A percentile compares a stretch with the other conserved stretches of the same genome.
Conservation (phyloP, 345 rosid genomes). For the Noccaea bulbosa region DNA sequence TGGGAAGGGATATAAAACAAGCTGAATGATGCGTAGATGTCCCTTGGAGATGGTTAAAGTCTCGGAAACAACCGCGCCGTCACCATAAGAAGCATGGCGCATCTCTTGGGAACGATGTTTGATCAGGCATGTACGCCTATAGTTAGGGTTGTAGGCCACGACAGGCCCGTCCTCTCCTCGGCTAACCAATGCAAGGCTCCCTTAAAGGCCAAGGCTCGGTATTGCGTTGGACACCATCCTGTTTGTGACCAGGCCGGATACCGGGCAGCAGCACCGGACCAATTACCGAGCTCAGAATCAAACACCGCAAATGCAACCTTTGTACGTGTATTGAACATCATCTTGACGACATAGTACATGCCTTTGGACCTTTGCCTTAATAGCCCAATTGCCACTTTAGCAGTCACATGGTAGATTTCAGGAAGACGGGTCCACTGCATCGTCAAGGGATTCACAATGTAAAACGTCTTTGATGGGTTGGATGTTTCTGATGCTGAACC, state of each 20-base stretch:
- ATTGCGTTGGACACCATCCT: neutral
- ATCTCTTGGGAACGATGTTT: slow-evolving; percentile 5
- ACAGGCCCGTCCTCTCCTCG: slow-evolving; percentile 9
- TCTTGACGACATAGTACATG: neutral
- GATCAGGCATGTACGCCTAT: neutral
- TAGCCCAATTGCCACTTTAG: neutral
- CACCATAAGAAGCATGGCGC: slow-evolving; percentile 1
- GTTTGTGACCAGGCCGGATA: slow-evolving; percentile 10
- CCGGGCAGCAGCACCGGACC: neutral
- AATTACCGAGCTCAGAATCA: neutral
- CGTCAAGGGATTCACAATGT: slow-evolving; percentile 24
- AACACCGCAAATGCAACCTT: too few relatives aligned
- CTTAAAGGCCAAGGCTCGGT: neutral
- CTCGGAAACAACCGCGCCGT: neutral
- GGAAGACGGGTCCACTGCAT: slow-evolving; percentile 20
- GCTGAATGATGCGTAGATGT: slow-evolving; percentile 17
- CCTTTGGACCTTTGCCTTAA: neutral
- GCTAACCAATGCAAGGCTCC: slow-evolving; percentile 20
- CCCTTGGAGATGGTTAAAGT: slow-evolving; percentile 13
- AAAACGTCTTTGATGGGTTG: neutral
- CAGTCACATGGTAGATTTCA: rapidly evolving
- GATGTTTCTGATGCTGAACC: too few relatives aligned
- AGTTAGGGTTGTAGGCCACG: slow-evolving; percentile 12
- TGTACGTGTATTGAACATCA: neutral
- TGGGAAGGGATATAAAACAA: neutral